phyloP scores from a whole-genome alignment of 1,139 yeast genomes.

The Candida sanyaensis region DNA sequence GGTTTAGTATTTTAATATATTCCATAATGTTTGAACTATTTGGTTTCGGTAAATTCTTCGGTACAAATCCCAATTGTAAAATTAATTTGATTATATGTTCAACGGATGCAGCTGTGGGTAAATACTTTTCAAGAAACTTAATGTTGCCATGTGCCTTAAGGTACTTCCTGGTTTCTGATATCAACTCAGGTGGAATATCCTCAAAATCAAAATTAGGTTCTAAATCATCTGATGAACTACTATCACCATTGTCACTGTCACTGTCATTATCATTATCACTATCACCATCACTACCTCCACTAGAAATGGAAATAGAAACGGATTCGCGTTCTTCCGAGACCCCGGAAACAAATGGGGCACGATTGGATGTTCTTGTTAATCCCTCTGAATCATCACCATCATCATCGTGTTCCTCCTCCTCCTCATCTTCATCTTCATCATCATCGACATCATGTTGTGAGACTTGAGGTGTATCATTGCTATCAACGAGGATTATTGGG shows the following conservation, averaged over 20 bases:
- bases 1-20: constrained; percentile 53
- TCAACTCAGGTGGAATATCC: constrained; percentile 17
- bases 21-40: constrained; percentile 46
- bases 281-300: constrained; percentile 1
- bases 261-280: constrained; percentile 2
- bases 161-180: constrained; percentile 52
- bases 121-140: constrained; percentile 56
- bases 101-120: constrained; percentile 60
- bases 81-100: constrained; percentile 53
- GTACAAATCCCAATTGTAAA: constrained; percentile 53
- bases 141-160: constrained; percentile 64
- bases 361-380: constrained; percentile 8
- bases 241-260: constrained; percentile 3
- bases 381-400: constrained; percentile 5
- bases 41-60: constrained; percentile 36
- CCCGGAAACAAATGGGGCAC: constrained; percentile 3
- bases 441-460: constrained; percentile 1
- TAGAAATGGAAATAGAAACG: background rate
- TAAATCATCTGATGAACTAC: constrained; percentile 12
- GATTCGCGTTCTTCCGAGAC: background rate
- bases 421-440: constrained; percentile 2
- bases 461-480: background rate
- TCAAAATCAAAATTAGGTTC: constrained; percentile 13
- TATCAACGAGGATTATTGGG: constrained; percentile 3
- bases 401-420: constrained; percentile 1